Conservation (phyloP, 176 grass and related monocot species). For the Ensete glaucum region DNA sequence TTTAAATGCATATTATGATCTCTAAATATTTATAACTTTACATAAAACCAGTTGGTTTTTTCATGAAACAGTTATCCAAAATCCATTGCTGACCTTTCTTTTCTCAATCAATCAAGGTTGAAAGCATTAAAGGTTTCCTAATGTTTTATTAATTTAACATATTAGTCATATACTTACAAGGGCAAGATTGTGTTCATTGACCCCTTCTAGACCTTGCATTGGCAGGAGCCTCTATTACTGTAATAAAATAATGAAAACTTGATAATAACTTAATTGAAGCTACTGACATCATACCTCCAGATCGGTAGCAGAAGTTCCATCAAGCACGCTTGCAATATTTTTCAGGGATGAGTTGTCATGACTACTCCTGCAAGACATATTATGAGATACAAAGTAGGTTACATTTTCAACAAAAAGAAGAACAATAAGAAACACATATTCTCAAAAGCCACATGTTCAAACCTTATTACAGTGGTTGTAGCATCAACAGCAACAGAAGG, state of each 20-base stretch:
- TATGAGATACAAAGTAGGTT: neutral
- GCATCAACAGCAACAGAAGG: conserved; percentile 28
- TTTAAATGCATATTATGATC: too few species aligned
- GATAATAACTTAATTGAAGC: neutral
- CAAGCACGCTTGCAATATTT: conserved; percentile 21
- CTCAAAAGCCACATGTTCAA: neutral
- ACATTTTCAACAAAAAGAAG: conserved; percentile 8
- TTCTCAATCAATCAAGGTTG: too few species aligned
- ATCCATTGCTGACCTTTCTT: too few species aligned
- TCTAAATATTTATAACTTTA: too few species aligned
- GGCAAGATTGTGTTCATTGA: too few species aligned
- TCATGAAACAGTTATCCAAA: too few species aligned
- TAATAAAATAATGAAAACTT: neutral
- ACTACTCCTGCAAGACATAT: conserved; percentile 38
- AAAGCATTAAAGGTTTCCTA: too few species aligned
- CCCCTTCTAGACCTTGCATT: too few species aligned
- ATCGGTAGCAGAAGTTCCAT: conserved; percentile 67
- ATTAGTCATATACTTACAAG: too few species aligned
- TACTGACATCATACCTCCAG: conserved; percentile 51
- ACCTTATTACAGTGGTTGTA: neutral
- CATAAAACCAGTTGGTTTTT: too few species aligned
- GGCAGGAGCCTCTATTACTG: neutral
- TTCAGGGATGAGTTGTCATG: conserved; percentile 31
- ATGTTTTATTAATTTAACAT: too few species aligned
- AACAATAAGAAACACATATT: conserved; percentile 6